A percentile compares a stretch with the other conserved stretches of the same genome.
phyloP scores from a whole-genome alignment of 805 yeast genomes.

The Wickerhamomyces subpelliculosus region DNA sequence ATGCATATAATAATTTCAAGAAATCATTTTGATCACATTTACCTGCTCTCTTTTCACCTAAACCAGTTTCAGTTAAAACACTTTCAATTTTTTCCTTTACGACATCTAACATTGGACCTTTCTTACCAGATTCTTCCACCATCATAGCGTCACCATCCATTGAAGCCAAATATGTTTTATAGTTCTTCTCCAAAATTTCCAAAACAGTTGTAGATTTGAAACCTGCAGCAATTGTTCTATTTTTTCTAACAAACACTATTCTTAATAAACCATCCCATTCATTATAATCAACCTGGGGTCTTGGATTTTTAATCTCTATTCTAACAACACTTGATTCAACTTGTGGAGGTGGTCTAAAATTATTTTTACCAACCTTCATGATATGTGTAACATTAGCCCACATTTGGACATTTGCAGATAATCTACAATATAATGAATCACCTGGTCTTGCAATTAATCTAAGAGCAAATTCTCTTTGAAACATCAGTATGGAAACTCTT shows the following conservation, averaged over 20 bases:
- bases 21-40: constrained; percentile 96
- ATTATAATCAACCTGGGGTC: constrained; percentile 88
- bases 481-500: constrained; percentile 91
- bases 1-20: constrained; percentile 76
- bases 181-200: constrained; percentile 80
- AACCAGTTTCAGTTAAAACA: constrained; percentile 74
- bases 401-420: constrained; percentile 97
- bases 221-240: constrained; percentile 88
- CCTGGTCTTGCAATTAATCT: constrained; percentile 94
- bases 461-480: constrained; percentile 94
- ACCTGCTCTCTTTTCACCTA: constrained; percentile 82
- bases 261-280: constrained; percentile 97
- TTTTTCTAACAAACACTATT: constrained; percentile 87
- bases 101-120: constrained; percentile 30
- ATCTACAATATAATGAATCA: constrained; percentile 85
- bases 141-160: constrained; percentile 32
- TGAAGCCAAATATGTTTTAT: constrained; percentile 64
- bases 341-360: constrained; percentile 97
- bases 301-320: constrained; percentile 83
- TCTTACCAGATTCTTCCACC: constrained; percentile 34
- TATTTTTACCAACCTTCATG: constrained; percentile 96
- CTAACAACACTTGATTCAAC: constrained; percentile 96
- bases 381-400: constrained; percentile 99
- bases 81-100: constrained; percentile 66
- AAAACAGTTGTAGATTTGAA: constrained; percentile 78